Conservation (phyloP, 257 asterid genomes). For the Anisodus tanguticus region DNA sequence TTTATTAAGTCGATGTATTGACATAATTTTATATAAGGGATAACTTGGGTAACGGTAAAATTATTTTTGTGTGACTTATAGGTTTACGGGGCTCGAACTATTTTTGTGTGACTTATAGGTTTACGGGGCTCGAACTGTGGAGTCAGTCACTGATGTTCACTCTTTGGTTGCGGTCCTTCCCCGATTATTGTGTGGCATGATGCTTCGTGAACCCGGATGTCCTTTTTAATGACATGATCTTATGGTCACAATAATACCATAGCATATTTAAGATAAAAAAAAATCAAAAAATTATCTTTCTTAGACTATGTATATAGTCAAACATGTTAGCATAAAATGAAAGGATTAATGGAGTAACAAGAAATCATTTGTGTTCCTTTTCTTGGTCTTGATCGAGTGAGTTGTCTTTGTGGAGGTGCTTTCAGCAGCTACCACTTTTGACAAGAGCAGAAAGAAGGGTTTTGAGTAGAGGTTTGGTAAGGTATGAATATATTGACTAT, state of each 20-base stretch:
- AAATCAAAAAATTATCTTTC: no score
- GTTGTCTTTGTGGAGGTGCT: not conserved
- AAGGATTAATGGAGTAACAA: not conserved
- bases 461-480: no score
- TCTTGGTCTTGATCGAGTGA: not conserved
- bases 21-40: not conserved
- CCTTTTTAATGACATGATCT: not conserved
- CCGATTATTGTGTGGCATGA: no score
- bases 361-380: not conserved
- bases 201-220: not conserved
- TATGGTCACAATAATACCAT: not conserved
- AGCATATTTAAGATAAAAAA: not conserved
- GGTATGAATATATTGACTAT: not conserved
- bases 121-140: no score
- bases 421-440: not conserved
- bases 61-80: not conserved
- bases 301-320: not conserved
- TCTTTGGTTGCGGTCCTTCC: no score
- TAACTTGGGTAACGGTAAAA: not conserved
- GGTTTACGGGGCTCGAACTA: no score
- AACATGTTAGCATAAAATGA: not conserved
- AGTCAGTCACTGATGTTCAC: no score
- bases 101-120: not conserved
- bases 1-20: not conserved
- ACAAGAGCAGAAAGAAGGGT: not conserved